phyloP scores from a whole-genome alignment of 768 basidiomycete species.

The Tulasnella sp. region DNA sequence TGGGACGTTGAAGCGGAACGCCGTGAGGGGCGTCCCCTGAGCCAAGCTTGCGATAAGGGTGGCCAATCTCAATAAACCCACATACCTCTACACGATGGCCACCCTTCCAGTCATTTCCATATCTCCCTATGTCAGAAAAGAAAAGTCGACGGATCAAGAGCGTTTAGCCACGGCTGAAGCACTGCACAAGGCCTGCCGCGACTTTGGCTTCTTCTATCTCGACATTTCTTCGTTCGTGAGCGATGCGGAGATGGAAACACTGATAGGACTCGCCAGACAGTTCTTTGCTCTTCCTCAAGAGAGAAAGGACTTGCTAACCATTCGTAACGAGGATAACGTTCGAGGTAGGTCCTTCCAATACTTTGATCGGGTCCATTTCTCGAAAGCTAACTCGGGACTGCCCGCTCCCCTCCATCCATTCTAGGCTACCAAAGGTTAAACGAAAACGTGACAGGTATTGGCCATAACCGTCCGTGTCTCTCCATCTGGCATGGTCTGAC shows the following conservation, averaged over 20 bases:
- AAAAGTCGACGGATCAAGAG: not conserved
- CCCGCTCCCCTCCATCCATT: not conserved
- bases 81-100: not conserved
- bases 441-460: conserved; percentile 81
- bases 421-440: conserved; percentile 72
- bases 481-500: not conserved
- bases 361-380: not conserved
- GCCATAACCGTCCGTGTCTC: conserved; percentile 43
- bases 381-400: not conserved
- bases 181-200: conserved; percentile 22
- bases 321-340: conserved; percentile 62
- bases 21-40: not conserved
- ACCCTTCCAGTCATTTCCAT: conserved; percentile 14
- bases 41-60: not conserved
- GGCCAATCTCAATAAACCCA: not conserved
- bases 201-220: conserved; percentile 87
- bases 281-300: conserved; percentile 68
- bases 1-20: not conserved
- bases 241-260: conserved; percentile 52
- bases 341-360: conserved; percentile 46
- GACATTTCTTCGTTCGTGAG: conserved; percentile 56
- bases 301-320: conserved; percentile 68
- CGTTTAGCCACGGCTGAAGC: conserved; percentile 1
- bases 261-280: conserved; percentile 52
- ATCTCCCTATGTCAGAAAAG: not conserved